These are phyloP conservation scores for Tetrastigma voinierianum DNA, from an alignment of 164 flowering plant species.

Conservation along the genomic window DNA sequence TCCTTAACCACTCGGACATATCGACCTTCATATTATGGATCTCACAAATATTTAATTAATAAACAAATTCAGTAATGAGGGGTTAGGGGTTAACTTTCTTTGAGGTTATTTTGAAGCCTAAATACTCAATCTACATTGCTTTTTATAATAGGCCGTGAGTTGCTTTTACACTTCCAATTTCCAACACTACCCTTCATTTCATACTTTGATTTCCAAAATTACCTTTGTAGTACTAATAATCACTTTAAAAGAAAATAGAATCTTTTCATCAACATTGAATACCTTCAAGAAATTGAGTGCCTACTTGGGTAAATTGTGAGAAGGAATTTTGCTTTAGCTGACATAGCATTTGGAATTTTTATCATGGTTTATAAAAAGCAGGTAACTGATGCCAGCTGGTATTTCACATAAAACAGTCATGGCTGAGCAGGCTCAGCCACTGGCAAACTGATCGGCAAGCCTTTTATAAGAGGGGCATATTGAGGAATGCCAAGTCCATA, in stretches of 20 bases:
- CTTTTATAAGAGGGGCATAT: slow-evolving; percentile 38
- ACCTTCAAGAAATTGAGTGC: slow-evolving; percentile 35
- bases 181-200: too few relatives aligned
- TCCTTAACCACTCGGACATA: slow-evolving; percentile 99
- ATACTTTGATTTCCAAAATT: too few relatives aligned
- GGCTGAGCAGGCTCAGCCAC: slow-evolving; percentile 39
- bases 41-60: too few relatives aligned
- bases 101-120: too few relatives aligned
- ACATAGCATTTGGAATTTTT: slow-evolving; percentile 35
- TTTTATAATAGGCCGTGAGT: too few relatives aligned
- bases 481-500: slow-evolving; percentile 32
- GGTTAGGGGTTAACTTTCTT: too few relatives aligned
- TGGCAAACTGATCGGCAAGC: slow-evolving; percentile 57
- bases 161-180: too few relatives aligned
- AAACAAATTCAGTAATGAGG: too few relatives aligned
- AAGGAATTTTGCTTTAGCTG: slow-evolving; percentile 25
- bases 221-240: too few relatives aligned
- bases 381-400: slow-evolving; percentile 38
- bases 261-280: too few relatives aligned
- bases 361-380: slow-evolving; percentile 45
- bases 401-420: slow-evolving; percentile 34
- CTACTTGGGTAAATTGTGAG: slow-evolving; percentile 35
- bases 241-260: too few relatives aligned
- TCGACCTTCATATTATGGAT: slow-evolving; percentile 19
- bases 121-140: too few relatives aligned